A percentile compares a stretch with the other conserved stretches of the same genome.
Conservation (phyloP, 2,329 filamentous ascomycete species). For the Meredithiella fracta region DNA sequence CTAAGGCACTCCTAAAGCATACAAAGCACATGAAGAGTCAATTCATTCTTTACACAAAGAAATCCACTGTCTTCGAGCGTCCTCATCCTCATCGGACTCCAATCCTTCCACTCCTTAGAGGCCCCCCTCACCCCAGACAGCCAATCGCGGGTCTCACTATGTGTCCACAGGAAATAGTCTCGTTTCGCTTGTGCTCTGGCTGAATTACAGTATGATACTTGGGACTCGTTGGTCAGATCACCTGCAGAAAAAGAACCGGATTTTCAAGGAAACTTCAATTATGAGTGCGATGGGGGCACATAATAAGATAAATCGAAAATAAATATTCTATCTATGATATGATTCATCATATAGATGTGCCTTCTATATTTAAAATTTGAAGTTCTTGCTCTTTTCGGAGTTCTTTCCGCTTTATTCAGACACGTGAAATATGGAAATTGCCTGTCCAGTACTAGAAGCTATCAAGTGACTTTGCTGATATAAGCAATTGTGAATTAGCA, state of each 20-base stretch:
- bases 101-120: neutral
- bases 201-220: neutral
- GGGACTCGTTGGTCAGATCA: too few species aligned
- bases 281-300: too few species aligned
- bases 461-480: neutral
- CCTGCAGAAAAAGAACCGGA: too few species aligned
- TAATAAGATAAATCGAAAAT: too few species aligned
- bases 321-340: too few species aligned
- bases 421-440: neutral
- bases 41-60: neutral
- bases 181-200: slow-evolving; percentile 4
- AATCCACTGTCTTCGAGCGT: neutral
- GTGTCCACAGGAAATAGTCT: neutral
- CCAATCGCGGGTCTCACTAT: neutral
- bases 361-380: too few species aligned
- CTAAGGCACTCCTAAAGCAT: neutral
- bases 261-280: too few species aligned
- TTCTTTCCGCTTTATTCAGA: neutral
- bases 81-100: neutral
- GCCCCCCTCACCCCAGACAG: neutral
- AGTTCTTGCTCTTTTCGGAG: neutral
- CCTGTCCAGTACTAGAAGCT: neutral
- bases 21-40: neutral
- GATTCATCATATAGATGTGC: too few species aligned
- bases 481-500: neutral